A percentile compares a stretch with the other conserved stretches of the same genome.
Conservation (phyloP, 148 eudicot genomes). For the Polygonum maritimum region DNA sequence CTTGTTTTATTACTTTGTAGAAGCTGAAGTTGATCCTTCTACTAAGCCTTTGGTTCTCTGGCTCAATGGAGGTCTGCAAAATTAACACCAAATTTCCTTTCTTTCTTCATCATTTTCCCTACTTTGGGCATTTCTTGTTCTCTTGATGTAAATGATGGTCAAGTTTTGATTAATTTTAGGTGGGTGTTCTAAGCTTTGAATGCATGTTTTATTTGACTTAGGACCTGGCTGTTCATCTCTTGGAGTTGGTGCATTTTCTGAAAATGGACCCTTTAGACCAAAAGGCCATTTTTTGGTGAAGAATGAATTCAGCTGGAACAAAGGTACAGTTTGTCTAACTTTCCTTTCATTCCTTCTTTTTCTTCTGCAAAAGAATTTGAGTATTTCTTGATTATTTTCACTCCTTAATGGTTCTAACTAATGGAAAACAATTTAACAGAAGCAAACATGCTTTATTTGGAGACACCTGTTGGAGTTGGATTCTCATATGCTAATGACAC, state of each 20-base stretch:
- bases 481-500: slow-evolving; percentile 72
- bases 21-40: slow-evolving; percentile 65
- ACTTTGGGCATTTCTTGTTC: slow-evolving; percentile 4
- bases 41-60: slow-evolving; percentile 90
- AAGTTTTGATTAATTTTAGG: background rate
- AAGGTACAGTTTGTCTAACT: slow-evolving; percentile 29
- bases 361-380: background rate
- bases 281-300: slow-evolving; percentile 56
- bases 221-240: slow-evolving; percentile 99
- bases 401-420: background rate
- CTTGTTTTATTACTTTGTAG: slow-evolving; percentile 88
- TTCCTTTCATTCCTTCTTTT: background rate
- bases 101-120: background rate
- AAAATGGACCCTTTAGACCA: slow-evolving; percentile 97
- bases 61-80: slow-evolving; percentile 80
- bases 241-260: slow-evolving; percentile 99
- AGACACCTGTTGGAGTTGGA: slow-evolving; percentile 96
- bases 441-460: slow-evolving; percentile 89
- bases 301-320: slow-evolving; percentile 92
- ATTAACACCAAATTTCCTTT: background rate
- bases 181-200: background rate
- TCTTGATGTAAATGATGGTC: background rate
- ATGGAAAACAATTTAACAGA: slow-evolving; percentile 31
- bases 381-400: background rate
- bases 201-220: slow-evolving; percentile 21